Base-by-base conservation (phyloP, 371 early-diverging fungal genomes). In the Mortierella sp. region DNA sequence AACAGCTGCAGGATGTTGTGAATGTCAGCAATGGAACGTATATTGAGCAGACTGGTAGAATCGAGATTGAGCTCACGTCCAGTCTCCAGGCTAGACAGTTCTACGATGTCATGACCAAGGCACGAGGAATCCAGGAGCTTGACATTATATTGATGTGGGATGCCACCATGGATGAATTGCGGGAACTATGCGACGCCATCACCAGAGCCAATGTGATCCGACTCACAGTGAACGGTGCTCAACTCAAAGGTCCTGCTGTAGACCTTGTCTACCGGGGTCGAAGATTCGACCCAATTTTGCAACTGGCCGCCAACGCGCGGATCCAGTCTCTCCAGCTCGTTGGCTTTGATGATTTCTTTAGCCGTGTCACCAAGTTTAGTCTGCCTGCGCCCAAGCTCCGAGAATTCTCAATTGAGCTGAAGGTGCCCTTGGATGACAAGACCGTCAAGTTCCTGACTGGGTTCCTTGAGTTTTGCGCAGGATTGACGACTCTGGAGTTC, bases 281-380 rank as follows among this genome's bases (percentile, higher is more conserved):
- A 10, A 45, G 60, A 16, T 67, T 47, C 17, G 60, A 48, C 10
- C 67, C 67, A 0, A 46, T 67, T n/a, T 2, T 60, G 2, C 41
- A 67, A 9, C 54, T 67, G 17, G 48, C 60, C 24, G 10, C 34
- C 2, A 59, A 43, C 9, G 45, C 43, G 4, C 28, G 49, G 5
- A 21, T 67, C 27, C 60, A 48, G 9, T 28, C 55, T 2, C 21
- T 60, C 6, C 14, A 49, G 7, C 48, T 67, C 7, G 17, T 19
- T 17, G n/a, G 16, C 19, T 49, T 48, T 21, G 49, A 60, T 16
- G 50, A 54, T 16, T 67, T 67, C n/a, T 59, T 34, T n/a, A 31
- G 14, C 7, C 59, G 50, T 13, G 19, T 59, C 44, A 49, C 52
- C 28, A 34, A 8, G 17, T 8, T 22, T 4, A 7, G 25, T 2